These are phyloP conservation scores for Ordospora colligata DNA, from an alignment of 371 early-diverging fungal species.

Conservation along the genomic window DNA sequence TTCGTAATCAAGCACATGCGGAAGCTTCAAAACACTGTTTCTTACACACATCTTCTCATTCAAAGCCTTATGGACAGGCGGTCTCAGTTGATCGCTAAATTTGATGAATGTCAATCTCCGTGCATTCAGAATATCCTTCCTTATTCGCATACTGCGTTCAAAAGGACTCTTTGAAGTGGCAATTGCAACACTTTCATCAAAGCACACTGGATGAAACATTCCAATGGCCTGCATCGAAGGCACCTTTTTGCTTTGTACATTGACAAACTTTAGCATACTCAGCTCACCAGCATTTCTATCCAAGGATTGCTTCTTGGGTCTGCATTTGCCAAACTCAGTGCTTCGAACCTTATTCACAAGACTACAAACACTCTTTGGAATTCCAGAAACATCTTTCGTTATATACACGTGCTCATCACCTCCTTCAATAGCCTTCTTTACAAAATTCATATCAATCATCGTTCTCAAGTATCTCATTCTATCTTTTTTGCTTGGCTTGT, in stretches of 20 bases:
- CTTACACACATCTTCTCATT: not conserved
- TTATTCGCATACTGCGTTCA: not conserved
- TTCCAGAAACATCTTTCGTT: not conserved
- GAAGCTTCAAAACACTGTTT: slow-evolving; percentile 1
- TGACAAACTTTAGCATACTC: not conserved
- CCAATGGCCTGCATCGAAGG: not conserved
- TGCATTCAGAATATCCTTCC: not conserved
- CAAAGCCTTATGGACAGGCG: not conserved
- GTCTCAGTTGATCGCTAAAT: not conserved
- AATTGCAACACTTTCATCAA: not conserved
- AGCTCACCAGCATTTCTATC: not conserved
- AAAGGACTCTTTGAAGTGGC: not conserved
- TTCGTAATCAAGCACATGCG: slow-evolving; percentile 8
- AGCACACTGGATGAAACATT: not conserved
- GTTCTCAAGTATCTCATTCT: not conserved
- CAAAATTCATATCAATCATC: not conserved
- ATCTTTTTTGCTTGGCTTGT: not conserved
- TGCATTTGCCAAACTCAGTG: not conserved
- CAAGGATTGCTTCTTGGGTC: not conserved
- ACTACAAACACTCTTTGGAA: not conserved
- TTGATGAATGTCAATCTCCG: slow-evolving; percentile 10
- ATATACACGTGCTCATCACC: not conserved
- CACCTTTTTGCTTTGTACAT: not conserved
- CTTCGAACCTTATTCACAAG: not conserved
- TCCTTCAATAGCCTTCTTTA: not conserved